Evolutionary conservation across 2,329 filamentous ascomycete species (phyloP).

Genomic region (Calonectria hongkongensis): DNA sequence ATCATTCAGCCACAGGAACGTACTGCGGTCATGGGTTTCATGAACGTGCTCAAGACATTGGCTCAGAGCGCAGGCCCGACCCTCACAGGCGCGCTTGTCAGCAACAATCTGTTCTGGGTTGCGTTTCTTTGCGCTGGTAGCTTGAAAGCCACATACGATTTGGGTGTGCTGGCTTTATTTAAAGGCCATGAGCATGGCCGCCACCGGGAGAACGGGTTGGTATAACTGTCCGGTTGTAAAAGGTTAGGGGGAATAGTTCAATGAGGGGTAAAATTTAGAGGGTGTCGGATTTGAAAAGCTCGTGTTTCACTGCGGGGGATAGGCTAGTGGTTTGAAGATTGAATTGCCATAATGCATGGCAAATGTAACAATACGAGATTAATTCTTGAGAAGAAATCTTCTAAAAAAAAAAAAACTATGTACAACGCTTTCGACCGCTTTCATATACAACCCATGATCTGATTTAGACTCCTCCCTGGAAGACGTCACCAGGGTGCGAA

Average conservation of each 20-base stretch:
- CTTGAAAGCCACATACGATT: conserved; percentile 28
- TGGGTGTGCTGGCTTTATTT: conserved; percentile 27
- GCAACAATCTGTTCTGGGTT: conserved; percentile 30
- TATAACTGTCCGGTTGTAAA: neutral
- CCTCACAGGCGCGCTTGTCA: conserved; percentile 23
- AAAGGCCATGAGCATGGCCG: conserved; percentile 33
- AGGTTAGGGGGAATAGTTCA: neutral
- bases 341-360: conserved; percentile 1
- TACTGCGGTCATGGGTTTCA: conserved; percentile 80
- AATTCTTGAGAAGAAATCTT: conserved; percentile 15
- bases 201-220: conserved; percentile 10
- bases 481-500: conserved; percentile 15
- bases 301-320: neutral
- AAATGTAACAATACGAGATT: conserved; percentile 9
- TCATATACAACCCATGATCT: conserved; percentile 4
- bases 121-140: conserved; percentile 27
- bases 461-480: conserved; percentile 11
- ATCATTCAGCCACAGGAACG: conserved; percentile 79
- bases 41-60: conserved; percentile 33
- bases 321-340: neutral
- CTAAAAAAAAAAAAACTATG: neutral
- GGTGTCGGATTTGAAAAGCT: neutral
- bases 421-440: conserved; percentile 12
- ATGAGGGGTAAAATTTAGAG: conserved; percentile 16
- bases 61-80: conserved; percentile 30